Conservation (phyloP, 306 rosid genomes). For the Comarum palustre region DNA sequence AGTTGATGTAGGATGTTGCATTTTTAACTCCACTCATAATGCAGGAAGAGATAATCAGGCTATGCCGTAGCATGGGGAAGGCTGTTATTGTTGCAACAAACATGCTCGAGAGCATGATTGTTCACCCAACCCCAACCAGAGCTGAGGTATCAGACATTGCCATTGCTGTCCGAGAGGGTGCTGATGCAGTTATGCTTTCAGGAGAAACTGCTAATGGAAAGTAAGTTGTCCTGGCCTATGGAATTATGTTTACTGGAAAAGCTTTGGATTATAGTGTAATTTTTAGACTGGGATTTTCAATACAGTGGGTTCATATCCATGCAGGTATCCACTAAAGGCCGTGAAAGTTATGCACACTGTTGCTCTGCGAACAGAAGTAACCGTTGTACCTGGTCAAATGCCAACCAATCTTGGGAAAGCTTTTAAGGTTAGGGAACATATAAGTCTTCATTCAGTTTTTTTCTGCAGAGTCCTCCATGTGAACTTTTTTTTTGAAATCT, state of each 20-base stretch:
- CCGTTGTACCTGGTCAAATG: slow-evolving; percentile 66
- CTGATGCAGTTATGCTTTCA: slow-evolving; percentile 92
- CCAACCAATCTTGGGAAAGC: slow-evolving; percentile 87
- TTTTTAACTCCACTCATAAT: neutral
- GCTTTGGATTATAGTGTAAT: slow-evolving; percentile 6
- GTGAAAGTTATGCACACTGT: slow-evolving; percentile 98
- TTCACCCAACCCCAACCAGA: slow-evolving; percentile 97
- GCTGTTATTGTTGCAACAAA: slow-evolving; percentile 97
- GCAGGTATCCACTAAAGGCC: slow-evolving; percentile 88
- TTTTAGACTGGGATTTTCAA: slow-evolving; percentile 6
- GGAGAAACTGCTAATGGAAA: slow-evolving; percentile 99
- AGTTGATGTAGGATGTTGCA: slow-evolving; percentile 20
- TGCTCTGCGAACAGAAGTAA: slow-evolving; percentile 88
- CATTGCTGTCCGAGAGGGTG: slow-evolving; percentile 97
- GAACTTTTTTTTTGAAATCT: neutral
- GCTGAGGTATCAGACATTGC: slow-evolving; percentile 99
- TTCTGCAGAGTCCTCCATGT: neutral
- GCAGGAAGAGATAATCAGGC: slow-evolving; percentile 86
- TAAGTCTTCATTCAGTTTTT: neutral
- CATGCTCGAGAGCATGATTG: slow-evolving; percentile 99
- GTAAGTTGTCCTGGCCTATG: slow-evolving; percentile 43
- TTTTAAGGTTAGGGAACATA: slow-evolving; percentile 59
- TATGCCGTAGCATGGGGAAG: slow-evolving; percentile 98
- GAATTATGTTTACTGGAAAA: neutral
- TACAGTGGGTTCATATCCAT: slow-evolving; percentile 17